phyloP scores from a whole-genome alignment of 73 alveolate genomes.

The Paramecium primaurelia region DNA sequence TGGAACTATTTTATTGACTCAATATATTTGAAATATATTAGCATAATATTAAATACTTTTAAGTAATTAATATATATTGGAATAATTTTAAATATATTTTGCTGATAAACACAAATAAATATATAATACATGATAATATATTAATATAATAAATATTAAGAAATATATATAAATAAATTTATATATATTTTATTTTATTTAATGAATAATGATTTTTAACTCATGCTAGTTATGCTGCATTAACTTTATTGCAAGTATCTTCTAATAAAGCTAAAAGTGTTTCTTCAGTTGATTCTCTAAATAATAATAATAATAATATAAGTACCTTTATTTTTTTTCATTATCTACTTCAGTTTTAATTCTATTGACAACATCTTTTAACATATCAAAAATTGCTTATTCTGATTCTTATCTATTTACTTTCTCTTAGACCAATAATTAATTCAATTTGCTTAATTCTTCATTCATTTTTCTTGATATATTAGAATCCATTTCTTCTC shows the following conservation, averaged over 20 bases:
- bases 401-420: conserved; percentile 55
- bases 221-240: conserved; percentile 59
- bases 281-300: conserved; percentile 60
- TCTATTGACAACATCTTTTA: conserved; percentile 63
- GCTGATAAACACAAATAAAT: too few species aligned
- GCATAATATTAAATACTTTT: too few species aligned
- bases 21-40: too few species aligned
- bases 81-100: too few species aligned
- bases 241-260: conserved; percentile 61
- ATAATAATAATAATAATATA: not conserved
- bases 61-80: too few species aligned
- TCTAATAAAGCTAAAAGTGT: conserved; percentile 52
- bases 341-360: conserved; percentile 60
- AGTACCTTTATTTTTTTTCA: conserved; percentile 56
- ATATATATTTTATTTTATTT: not conserved
- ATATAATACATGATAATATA: not conserved
- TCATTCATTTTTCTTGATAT: conserved; percentile 48
- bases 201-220: not conserved
- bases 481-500: conserved; percentile 64
- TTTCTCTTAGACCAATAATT: conserved; percentile 42
- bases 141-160: not conserved
- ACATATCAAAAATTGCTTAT: conserved; percentile 63
- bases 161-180: too few species aligned
- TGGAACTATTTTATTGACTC: too few species aligned
- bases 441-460: conserved; percentile 51